phyloP scores from a whole-genome alignment of 2,329 filamentous ascomycete genomes.

The Arthroderma sp. region DNA sequence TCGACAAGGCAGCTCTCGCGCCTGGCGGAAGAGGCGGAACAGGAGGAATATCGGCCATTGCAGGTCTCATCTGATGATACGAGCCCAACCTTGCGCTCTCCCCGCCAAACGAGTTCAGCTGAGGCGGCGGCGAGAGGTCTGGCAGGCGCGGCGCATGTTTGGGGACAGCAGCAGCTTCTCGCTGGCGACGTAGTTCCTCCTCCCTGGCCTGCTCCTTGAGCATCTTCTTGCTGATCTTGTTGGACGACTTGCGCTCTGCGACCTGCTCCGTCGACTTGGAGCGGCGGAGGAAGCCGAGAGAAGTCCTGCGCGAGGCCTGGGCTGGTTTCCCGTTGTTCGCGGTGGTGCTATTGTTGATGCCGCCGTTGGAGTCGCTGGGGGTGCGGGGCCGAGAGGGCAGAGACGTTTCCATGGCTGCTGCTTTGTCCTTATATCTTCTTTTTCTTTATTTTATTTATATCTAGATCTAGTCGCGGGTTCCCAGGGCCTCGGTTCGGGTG shows the following conservation, averaged over 20 bases:
- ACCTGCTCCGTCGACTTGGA: conserved; percentile 54
- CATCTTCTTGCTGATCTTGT: conserved; percentile 28
- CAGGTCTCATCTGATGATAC: conserved; percentile 22
- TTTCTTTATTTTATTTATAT: background rate
- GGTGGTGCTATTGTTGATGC: conserved; percentile 23
- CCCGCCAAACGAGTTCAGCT: conserved; percentile 48
- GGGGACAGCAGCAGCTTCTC: conserved; percentile 44
- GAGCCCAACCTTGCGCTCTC: conserved; percentile 48
- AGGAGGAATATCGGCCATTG: conserved; percentile 14
- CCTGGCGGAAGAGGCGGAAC: conserved; percentile 16
- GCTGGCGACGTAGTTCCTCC: conserved; percentile 44
- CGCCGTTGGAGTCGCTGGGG: conserved; percentile 20
- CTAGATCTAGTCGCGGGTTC: background rate
- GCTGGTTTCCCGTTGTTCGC: background rate
- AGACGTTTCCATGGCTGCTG: background rate
- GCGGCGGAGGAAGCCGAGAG: conserved; percentile 51
- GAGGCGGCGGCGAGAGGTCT: conserved; percentile 35
- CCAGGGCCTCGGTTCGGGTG: background rate
- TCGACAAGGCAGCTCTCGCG: conserved; percentile 41
- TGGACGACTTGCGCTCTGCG: conserved; percentile 39
- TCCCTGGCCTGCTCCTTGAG: conserved; percentile 31
- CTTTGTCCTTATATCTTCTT: background rate
- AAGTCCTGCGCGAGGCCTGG: conserved; percentile 34
- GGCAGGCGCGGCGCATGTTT: conserved; percentile 47
- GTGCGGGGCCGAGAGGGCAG: conserved; percentile 23